phyloP scores from a whole-genome alignment of 345 rosid genomes.

The Viola odorata region DNA sequence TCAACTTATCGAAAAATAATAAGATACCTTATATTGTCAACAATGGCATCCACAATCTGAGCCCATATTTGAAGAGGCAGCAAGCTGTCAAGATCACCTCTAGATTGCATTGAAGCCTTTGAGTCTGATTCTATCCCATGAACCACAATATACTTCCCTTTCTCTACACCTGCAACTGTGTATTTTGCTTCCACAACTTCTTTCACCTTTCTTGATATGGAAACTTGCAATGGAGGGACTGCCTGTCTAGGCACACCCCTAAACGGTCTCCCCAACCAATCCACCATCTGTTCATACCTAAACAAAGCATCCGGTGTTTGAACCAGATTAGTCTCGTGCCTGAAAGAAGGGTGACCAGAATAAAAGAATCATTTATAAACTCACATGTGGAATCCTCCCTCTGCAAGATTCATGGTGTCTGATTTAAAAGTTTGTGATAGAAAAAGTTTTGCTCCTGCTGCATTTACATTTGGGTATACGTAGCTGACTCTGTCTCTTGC shows the following conservation, averaged over 20 bases:
- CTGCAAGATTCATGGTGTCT: conserved; percentile 62
- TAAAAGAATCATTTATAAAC: conserved; percentile 7
- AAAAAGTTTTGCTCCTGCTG: conserved; percentile 87
- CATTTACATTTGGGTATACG: conserved; percentile 85
- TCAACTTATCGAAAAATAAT: not conserved
- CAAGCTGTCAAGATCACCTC: conserved; percentile 79
- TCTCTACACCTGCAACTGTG: conserved; percentile 57
- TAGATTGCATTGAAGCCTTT: conserved; percentile 86
- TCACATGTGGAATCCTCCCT: conserved; percentile 71
- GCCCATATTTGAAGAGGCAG: conserved; percentile 70
- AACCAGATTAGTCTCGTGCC: not conserved
- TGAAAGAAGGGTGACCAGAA: not conserved
- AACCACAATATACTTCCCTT: conserved; percentile 76
- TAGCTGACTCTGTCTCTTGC: conserved; percentile 85
- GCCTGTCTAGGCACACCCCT: conserved; percentile 71
- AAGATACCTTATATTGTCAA: conserved; percentile 40
- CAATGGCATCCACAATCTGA: conserved; percentile 34
- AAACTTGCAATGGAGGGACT: conserved; percentile 59
- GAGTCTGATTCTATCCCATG: conserved; percentile 96
- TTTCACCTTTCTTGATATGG: conserved; percentile 75
- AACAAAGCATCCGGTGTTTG: conserved; percentile 9
- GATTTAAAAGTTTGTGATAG: conserved; percentile 71
- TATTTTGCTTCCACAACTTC: conserved; percentile 69
- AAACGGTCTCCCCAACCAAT: conserved; percentile 79
- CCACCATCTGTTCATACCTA: conserved; percentile 84